Evolutionary conservation across 352 stramenopile genomes (phyloP).

Genomic region (Globisporangium echinulatum): DNA sequence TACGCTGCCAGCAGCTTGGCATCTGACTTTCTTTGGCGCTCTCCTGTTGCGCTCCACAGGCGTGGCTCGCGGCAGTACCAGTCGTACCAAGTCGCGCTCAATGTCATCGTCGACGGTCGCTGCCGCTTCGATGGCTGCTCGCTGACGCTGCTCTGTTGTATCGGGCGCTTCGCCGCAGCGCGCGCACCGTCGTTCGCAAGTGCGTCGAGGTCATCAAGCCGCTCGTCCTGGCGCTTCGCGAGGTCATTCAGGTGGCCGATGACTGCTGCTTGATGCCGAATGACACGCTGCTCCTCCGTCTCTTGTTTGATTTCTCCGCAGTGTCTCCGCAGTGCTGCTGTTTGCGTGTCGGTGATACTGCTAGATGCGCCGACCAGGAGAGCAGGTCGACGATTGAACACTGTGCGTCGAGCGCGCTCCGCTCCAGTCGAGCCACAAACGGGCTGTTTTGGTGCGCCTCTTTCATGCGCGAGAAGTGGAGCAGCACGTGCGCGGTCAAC

Average conservation of each 20-base stretch:
- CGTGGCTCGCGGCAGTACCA: conserved; percentile 5
- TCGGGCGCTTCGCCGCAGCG: no score
- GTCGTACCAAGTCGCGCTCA: conserved; percentile 4
- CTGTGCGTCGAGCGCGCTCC: not conserved
- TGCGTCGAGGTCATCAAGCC: not conserved
- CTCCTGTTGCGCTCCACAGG: conserved; percentile 1
- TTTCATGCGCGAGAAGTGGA: conserved; percentile 1
- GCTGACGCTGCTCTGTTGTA: not conserved
- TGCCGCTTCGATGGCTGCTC: not conserved
- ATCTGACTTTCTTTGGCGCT: conserved; percentile 1
- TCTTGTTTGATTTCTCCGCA: not conserved
- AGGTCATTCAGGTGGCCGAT: conserved; percentile 4
- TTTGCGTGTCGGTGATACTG: no score
- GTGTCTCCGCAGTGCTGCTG: no score
- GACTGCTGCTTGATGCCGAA: conserved; percentile 4
- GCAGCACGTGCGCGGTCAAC: not conserved
- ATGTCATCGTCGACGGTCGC: not conserved
- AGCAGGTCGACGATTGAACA: conserved; percentile 2
- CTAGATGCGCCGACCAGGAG: not conserved
- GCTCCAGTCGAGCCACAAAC: not conserved
- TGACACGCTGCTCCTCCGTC: conserved; percentile 1
- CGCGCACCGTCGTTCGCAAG: not conserved
- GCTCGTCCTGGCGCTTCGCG: conserved; percentile 2
- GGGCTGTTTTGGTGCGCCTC: not conserved
- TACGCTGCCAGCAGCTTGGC: not conserved